Conservation (phyloP, 257 asterid genomes). For the Primulina huaijiensis region DNA sequence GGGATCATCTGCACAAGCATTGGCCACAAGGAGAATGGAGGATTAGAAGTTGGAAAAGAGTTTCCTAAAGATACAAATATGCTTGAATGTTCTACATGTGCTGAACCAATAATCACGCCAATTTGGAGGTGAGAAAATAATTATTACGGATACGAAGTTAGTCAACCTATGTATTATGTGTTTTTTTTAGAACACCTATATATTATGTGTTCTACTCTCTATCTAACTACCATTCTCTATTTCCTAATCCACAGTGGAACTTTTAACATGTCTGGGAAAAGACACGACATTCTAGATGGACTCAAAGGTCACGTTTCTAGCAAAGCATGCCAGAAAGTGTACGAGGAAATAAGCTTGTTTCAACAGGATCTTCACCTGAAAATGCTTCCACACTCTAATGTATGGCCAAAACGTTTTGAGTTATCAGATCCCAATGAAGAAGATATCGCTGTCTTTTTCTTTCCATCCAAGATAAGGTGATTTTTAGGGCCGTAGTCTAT, state of each 20-base stretch:
- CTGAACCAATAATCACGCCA: conserved; percentile 38
- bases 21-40: neutral
- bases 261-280: conserved; percentile 38
- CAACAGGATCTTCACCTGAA: conserved; percentile 53
- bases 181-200: neutral
- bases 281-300: conserved; percentile 35
- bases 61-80: conserved; percentile 21
- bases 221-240: neutral
- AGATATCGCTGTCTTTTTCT: conserved; percentile 69
- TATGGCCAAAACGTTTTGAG: conserved; percentile 73
- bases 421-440: conserved; percentile 45
- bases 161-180: neutral
- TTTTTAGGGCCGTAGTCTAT: neutral
- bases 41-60: conserved; percentile 14
- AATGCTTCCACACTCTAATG: conserved; percentile 51
- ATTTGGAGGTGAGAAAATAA: conserved; percentile 56
- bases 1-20: neutral
- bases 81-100: conserved; percentile 16
- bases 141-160: neutral
- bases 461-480: conserved; percentile 57
- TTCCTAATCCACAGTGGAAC: conserved; percentile 48
- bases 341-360: conserved; percentile 39
- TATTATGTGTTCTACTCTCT: neutral
- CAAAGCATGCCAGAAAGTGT: conserved; percentile 51
- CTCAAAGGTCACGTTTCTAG: conserved; percentile 60